A percentile compares a stretch with the other conserved stretches of the same genome.
These are phyloP conservation scores for Ligustrum vulgare DNA, from an alignment of 257 asterid species.

Conservation along the genomic window DNA sequence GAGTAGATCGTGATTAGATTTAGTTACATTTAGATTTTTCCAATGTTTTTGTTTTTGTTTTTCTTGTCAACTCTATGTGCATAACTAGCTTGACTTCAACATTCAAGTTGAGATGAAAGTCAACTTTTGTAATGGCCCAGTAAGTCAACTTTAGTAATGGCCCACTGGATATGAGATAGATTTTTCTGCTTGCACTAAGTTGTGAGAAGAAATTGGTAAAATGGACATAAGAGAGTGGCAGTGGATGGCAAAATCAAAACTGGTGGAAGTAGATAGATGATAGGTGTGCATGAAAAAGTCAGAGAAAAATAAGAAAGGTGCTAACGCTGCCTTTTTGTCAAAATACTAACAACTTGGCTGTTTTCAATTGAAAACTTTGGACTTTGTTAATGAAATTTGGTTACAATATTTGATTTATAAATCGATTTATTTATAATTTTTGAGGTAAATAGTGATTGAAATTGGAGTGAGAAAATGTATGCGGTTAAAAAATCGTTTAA, in stretches of 20 bases:
- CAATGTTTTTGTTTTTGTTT: too few relatives aligned
- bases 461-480: too few relatives aligned
- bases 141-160: not conserved
- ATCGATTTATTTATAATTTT: too few relatives aligned
- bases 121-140: not conserved
- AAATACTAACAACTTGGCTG: slow-evolving; percentile 29
- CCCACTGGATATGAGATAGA: not conserved
- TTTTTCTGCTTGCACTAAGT: not conserved
- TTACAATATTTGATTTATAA: too few relatives aligned
- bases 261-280: slow-evolving; percentile 30
- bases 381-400: slow-evolving; percentile 34
- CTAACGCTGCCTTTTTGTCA: slow-evolving; percentile 18
- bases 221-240: slow-evolving; percentile 4
- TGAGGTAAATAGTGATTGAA: too few relatives aligned
- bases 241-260: slow-evolving; percentile 24
- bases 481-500: too few relatives aligned
- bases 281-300: slow-evolving; percentile 24
- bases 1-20: not conserved
- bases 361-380: slow-evolving; percentile 39
- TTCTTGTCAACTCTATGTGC: not conserved
- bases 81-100: too few relatives aligned
- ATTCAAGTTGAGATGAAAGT: not conserved
- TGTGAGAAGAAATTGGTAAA: not conserved
- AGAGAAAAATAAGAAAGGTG: not conserved
- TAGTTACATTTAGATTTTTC: not conserved